Conservation (phyloP, 495 filamentous ascomycete species). For the Xylaria scruposa region DNA sequence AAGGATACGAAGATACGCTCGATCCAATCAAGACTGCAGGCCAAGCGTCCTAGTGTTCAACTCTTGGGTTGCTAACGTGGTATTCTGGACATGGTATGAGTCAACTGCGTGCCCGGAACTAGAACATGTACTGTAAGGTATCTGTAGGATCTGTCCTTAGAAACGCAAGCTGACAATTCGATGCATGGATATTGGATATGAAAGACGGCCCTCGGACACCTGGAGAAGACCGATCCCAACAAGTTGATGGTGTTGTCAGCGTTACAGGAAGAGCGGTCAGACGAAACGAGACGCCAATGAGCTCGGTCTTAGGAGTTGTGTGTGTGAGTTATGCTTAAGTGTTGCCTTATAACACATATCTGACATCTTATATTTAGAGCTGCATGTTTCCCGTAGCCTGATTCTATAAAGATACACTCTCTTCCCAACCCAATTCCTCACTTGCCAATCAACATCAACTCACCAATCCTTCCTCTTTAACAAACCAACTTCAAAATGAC, state of each 20-base stretch:
- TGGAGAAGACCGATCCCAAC: constrained; percentile 22
- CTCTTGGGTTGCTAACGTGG: neutral
- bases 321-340: neutral
- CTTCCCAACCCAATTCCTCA: neutral
- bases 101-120: neutral
- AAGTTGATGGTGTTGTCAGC: constrained; percentile 1
- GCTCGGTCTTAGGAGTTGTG: neutral
- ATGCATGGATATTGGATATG: constrained; percentile 2
- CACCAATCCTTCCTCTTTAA: constrained; percentile 10
- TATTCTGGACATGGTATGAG: neutral
- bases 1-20: neutral
- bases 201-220: constrained; percentile 17
- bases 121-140: constrained; percentile 1
- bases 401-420: neutral
- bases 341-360: neutral
- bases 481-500: constrained; percentile 18
- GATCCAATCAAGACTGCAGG: constrained; percentile 10
- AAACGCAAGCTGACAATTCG: constrained; percentile 4
- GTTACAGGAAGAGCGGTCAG: constrained; percentile 18
- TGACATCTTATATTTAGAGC: constrained; percentile 2
- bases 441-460: constrained; percentile 23
- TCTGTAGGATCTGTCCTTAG: neutral
- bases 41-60: neutral
- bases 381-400: neutral
- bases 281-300: neutral